Evolutionary conservation across 2,329 filamentous ascomycete genomes (phyloP).

Genomic region (Dothideomycetes sp.): DNA sequence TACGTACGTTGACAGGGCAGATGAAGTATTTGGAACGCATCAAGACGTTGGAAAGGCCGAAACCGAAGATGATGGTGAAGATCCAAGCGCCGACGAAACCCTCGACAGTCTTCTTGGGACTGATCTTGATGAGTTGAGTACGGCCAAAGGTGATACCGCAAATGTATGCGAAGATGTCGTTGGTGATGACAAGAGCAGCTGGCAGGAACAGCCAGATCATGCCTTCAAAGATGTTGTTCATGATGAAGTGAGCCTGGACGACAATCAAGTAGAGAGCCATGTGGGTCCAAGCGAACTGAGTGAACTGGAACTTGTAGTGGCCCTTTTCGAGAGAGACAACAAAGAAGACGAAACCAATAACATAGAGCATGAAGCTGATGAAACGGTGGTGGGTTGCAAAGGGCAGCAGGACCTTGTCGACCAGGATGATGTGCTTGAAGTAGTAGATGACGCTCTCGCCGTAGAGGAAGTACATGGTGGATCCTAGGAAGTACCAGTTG

Average conservation of each 20-base stretch:
- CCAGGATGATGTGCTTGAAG: slow-evolving; percentile 96
- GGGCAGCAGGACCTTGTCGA: slow-evolving; percentile 85
- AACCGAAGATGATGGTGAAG: slow-evolving; percentile 81
- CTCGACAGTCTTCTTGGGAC: slow-evolving; percentile 98
- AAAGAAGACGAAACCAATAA: slow-evolving; percentile 98
- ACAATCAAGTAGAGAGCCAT: slow-evolving; percentile 98
- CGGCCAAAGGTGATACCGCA: slow-evolving; percentile 95
- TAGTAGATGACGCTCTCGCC: slow-evolving; percentile 99
- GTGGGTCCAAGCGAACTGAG: slow-evolving; percentile 98
- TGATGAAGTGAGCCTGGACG: slow-evolving; percentile 96
- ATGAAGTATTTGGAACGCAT: slow-evolving; percentile 95
- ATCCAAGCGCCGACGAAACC: slow-evolving; percentile 95
- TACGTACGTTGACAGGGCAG: slow-evolving; percentile 76
- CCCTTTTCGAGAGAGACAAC: slow-evolving; percentile 89
- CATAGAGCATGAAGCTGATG: slow-evolving; percentile 97
- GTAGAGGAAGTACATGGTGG: slow-evolving; percentile 98
- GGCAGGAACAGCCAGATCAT: slow-evolving; percentile 99
- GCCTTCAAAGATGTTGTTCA: slow-evolving; percentile 99
- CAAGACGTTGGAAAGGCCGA: slow-evolving; percentile 71
- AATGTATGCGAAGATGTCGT: slow-evolving; percentile 97
- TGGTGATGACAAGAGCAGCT: slow-evolving; percentile 89
- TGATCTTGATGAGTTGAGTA: slow-evolving; percentile 94
- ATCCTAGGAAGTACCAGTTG: slow-evolving; percentile 99
- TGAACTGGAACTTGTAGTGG: slow-evolving; percentile 97
- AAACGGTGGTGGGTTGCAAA: slow-evolving; percentile 96